These are phyloP conservation scores for Trichomonas gallinae DNA, from an alignment of 208 protist species.

Conservation along the genomic window DNA sequence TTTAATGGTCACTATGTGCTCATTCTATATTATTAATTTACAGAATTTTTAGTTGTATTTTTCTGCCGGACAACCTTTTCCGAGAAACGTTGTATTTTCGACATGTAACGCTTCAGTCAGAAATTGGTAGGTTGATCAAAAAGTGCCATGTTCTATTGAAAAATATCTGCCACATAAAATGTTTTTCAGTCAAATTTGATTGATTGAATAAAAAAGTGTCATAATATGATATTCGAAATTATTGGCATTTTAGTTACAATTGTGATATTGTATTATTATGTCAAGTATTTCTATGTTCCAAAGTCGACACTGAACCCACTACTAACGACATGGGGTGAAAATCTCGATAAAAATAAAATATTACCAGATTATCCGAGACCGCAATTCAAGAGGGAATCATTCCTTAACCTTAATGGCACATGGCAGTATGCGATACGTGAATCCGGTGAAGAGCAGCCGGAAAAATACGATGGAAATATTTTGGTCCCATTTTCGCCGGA, in stretches of 20 bases:
- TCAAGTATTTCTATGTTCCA: neutral
- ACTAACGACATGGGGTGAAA: neutral
- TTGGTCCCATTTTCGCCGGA: neutral
- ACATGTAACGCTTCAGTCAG: no score
- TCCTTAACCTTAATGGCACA: neutral
- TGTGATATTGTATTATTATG: neutral
- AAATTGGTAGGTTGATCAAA: no score
- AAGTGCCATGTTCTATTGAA: no score
- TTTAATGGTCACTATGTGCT: no score
- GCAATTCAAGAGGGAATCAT: neutral
- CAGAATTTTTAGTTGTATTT: no score
- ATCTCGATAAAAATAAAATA: neutral
- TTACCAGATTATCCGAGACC: slow-evolving; percentile 15
- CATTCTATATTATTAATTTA: no score
- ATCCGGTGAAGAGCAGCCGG: neutral
- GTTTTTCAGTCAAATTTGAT: no score
- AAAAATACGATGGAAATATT: neutral
- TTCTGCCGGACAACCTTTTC: no score
- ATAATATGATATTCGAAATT: neutral
- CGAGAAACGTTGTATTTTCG: no score
- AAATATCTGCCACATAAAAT: no score
- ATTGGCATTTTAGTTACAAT: neutral
- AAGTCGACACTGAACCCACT: neutral
- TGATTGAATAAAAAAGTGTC: neutral
- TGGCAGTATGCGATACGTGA: neutral